phyloP scores from a whole-genome alignment of 2,329 filamentous ascomycete species.

The Trichoderma citrinoviride region DNA sequence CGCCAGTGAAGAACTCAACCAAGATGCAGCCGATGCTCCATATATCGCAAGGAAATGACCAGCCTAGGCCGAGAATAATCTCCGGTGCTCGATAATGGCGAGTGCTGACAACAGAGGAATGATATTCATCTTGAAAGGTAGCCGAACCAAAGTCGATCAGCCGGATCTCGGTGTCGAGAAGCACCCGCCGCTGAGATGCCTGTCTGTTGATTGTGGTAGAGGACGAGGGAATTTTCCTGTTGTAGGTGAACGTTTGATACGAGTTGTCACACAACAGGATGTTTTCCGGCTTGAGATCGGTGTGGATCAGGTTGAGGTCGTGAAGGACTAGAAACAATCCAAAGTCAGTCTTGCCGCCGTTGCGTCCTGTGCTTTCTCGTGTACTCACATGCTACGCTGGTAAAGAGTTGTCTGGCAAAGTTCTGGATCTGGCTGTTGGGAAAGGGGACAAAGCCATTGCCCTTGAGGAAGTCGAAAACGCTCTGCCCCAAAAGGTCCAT shows the following conservation, averaged over 20 bases:
- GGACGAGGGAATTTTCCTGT: conserved; percentile 66
- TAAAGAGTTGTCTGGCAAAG: conserved; percentile 92
- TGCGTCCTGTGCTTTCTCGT: accelerated
- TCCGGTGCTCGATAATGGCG: conserved; percentile 68
- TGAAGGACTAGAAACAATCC: conserved; percentile 67
- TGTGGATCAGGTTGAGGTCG: conserved; percentile 96
- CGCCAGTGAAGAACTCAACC: conserved; percentile 69
- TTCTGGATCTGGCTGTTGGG: conserved; percentile 98
- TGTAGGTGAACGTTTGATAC: conserved; percentile 70
- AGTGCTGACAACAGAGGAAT: conserved; percentile 68
- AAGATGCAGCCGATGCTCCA: conserved; percentile 74
- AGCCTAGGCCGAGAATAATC: conserved; percentile 67
- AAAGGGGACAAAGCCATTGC: conserved; percentile 92
- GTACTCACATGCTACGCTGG: conserved; percentile 91
- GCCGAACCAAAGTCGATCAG: conserved; percentile 71
- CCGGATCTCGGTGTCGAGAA: conserved; percentile 67
- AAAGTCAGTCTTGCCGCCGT: neutral
- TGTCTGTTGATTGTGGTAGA: conserved; percentile 58
- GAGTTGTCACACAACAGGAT: conserved; percentile 64
- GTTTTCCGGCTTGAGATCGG: conserved; percentile 70
- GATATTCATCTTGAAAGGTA: conserved; percentile 71
- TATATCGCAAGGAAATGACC: conserved; percentile 70
- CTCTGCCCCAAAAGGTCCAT: conserved; percentile 83
- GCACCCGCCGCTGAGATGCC: conserved; percentile 61
- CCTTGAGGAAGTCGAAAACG: conserved; percentile 97